Base-by-base conservation (phyloP, 2,329 filamentous ascomycete species). In the Fusarium subglutinans region DNA sequence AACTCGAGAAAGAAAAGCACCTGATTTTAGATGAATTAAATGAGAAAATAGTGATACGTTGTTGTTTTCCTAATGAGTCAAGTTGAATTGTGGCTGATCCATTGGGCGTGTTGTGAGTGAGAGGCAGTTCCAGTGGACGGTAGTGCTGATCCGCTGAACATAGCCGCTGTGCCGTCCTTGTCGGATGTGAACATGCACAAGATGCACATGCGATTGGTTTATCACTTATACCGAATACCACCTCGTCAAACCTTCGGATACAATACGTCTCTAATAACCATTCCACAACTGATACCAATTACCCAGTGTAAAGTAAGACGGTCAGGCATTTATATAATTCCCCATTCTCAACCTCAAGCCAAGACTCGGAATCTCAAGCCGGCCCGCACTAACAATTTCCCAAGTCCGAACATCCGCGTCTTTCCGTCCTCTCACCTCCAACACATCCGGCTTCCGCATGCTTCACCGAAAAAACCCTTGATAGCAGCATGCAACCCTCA, bases 371-470 rank as follows among this genome's bases (percentile, higher is more conserved):
- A 40, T 35, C 30, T 66, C n/a, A 57, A 55, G 60, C 66, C 71
- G 71, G 67, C 51, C 69, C 68, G 63, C 72, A 74, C 72, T 74
- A 74, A 75, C 72, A 75, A 72, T 74, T 57, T 45, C 33, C 50
- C 37, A 44, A 28, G 12, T 38, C 68, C 66, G 66, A 47, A 62
- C 56, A 73, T 75, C 72, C 72, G 72, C 59, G 48, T 50, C 37
- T 75, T 75, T 72, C 72, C 72, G 72, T 35, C 17, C 35, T 35
- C 54, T 37, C 33, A 4, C 24, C 15, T 55, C 51, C 3, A 5
- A 2, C 24, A 30, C 62, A 73, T 76, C 74, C 74, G 71, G 35
- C 22, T 69, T 71, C 65, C 59, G 57, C 44, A 48, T 56, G 38
- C 69, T 70, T 68, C 70, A 73, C 62, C 61, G 57, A 54, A 26